Base-by-base conservation (phyloP, 805 yeast genomes). In the Ogataea dorogensis region DNA sequence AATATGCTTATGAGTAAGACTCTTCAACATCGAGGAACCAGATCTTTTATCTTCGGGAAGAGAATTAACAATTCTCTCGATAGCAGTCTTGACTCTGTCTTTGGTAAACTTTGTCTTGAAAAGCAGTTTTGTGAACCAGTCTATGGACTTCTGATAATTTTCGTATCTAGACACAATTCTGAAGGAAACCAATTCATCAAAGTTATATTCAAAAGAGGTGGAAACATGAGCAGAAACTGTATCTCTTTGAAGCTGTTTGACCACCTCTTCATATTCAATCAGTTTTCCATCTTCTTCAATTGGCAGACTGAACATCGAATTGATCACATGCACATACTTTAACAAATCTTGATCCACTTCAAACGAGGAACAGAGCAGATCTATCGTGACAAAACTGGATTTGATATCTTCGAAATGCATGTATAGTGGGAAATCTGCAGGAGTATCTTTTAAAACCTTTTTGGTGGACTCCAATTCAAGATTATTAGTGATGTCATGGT, bases 401-500 rank as follows among this genome's bases (percentile, higher is more conserved):
- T 79, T 73, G 53, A 76, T 81, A 45, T 81, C 76, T 59, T 93
- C 97, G 49, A 84, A 71, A 54, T 87, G 93, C 33, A 89, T 56
- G 43, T 77, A 79, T 24, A 89, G 58, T 4, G 89, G 87, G 43
- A 82, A 70, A 33, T 71, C 65, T 1, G 48, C 34, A 18, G 81
- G 79, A 1, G 55, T 49, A 39, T 61, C 66, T 5, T 33, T 17
- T 7, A 42, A 33, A 26, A 44, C 42, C 11, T 47, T 35, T 28
- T 49, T 33, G 16, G 52, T 51, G 5, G 48, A 36, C 23, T 47
- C 47, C 19, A 64, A 47, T 1, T 40, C 7, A 5, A 42, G 13
- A 18, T 61, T 61, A 26, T 56, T 58, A 8, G 9, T 12, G 8
- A 62, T 49, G 17, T 65, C 63, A 13, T 46, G 56, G 37, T 77